Evolutionary conservation across 2,329 filamentous ascomycete species (phyloP).

Genomic region (Ophiobolus disseminans): DNA sequence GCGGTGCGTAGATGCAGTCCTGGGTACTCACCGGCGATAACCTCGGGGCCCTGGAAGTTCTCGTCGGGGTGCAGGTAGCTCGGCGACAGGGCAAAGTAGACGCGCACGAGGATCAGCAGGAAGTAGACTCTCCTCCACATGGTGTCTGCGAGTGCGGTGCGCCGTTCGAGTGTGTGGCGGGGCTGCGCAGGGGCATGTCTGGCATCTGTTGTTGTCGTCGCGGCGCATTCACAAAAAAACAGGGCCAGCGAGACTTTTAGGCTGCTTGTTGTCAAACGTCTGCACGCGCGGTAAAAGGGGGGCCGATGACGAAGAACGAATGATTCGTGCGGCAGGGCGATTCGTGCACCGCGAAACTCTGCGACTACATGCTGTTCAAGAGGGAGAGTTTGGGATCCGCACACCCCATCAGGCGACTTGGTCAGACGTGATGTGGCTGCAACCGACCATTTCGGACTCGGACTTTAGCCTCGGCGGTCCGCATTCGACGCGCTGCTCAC

Average conservation of each 20-base stretch:
- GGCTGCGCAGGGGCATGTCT: slow-evolving; percentile 42
- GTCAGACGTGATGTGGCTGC: slow-evolving; percentile 28
- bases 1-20: not conserved
- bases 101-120: slow-evolving; percentile 80
- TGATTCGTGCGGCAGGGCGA: slow-evolving; percentile 17
- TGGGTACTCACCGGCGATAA: slow-evolving; percentile 77
- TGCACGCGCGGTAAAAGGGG: slow-evolving; percentile 34
- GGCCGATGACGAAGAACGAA: slow-evolving; percentile 11
- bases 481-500: not conserved
- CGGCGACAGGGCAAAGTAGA: slow-evolving; percentile 92
- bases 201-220: slow-evolving; percentile 27
- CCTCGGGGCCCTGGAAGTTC: slow-evolving; percentile 97
- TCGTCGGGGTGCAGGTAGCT: slow-evolving; percentile 99
- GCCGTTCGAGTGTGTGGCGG: slow-evolving; percentile 18
- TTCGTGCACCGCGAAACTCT: slow-evolving; percentile 8
- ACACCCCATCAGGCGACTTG: slow-evolving; percentile 26
- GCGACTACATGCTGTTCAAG: slow-evolving; percentile 24
- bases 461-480: slow-evolving; percentile 1
- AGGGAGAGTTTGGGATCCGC: not conserved
- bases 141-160: slow-evolving; percentile 36
- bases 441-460: slow-evolving; percentile 15
- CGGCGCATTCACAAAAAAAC: slow-evolving; percentile 17
- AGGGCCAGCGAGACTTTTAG: slow-evolving; percentile 31
- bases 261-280: slow-evolving; percentile 32
- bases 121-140: slow-evolving; percentile 96